Percentiles rank a stretch among this genome's conserved stretches.
Conservation (phyloP, 352 stramenopile species). For the Pythium rishiriense region DNA sequence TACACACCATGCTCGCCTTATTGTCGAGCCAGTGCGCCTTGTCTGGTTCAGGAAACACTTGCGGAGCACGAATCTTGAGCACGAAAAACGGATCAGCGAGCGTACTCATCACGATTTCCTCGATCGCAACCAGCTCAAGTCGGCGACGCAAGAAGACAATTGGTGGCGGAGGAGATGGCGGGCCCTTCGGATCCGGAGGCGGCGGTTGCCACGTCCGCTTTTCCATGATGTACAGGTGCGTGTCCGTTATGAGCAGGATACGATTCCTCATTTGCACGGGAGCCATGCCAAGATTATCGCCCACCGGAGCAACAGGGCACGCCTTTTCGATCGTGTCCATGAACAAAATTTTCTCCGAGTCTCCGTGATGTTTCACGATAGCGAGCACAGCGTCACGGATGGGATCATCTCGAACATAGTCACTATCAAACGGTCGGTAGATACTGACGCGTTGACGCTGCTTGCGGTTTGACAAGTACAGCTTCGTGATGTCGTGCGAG, state of each 20-base stretch:
- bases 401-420: conserved; percentile 73
- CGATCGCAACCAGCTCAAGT: conserved; percentile 54
- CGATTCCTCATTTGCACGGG: conserved; percentile 44
- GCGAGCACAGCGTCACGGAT: conserved; percentile 63
- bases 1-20: conserved; percentile 81
- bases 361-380: conserved; percentile 74
- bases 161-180: conserved; percentile 52
- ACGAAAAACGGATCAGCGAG: conserved; percentile 82
- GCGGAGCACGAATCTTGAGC: conserved; percentile 57
- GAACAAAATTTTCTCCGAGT: conserved; percentile 85
- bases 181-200: conserved; percentile 40
- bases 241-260: conserved; percentile 69
- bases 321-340: conserved; percentile 75
- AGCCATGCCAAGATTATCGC: conserved; percentile 7
- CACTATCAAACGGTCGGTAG: conserved; percentile 82
- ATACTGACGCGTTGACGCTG: conserved; percentile 85
- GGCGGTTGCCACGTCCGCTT: conserved; percentile 58
- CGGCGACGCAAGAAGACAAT: conserved; percentile 77
- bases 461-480: conserved; percentile 81
- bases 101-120: conserved; percentile 81
- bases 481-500: conserved; percentile 83
- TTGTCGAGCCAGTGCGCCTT: conserved; percentile 86
- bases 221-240: conserved; percentile 82
- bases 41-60: conserved; percentile 59
- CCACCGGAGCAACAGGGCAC: conserved; percentile 18